A percentile compares a stretch with the other conserved stretches of the same genome.
phyloP scores from a whole-genome alignment of 2,329 filamentous ascomycete genomes.

The Colletotrichum endophyticum region DNA sequence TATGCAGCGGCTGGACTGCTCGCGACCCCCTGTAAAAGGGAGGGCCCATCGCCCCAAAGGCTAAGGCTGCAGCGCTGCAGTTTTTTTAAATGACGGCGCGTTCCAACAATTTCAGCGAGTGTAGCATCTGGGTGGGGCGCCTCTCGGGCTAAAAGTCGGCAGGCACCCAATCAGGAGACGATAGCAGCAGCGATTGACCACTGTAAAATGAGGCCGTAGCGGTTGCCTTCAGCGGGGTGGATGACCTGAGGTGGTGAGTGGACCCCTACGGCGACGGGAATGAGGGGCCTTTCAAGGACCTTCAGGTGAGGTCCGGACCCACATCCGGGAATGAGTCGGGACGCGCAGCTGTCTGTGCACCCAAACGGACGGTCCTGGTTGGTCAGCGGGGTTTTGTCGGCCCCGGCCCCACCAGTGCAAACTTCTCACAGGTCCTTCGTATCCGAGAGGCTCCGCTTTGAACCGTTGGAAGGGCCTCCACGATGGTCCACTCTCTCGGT shows the following conservation, averaged over 20 bases:
- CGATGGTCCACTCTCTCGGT: neutral
- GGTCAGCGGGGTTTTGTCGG: neutral
- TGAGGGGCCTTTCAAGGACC: neutral
- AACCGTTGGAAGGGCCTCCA: neutral
- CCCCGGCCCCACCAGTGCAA: slow-evolving; percentile 9
- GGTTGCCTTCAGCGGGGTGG: neutral
- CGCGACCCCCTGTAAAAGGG: neutral
- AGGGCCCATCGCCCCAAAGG: neutral
- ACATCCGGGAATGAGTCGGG: slow-evolving; percentile 3
- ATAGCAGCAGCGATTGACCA: neutral
- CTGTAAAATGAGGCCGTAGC: neutral
- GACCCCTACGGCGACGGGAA: neutral
- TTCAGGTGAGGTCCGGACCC: neutral
- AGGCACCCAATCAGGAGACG: neutral
- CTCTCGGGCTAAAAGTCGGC: neutral
- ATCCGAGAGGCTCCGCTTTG: neutral
- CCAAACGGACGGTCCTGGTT: neutral
- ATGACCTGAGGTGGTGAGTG: neutral
- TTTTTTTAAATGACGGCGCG: slow-evolving; percentile 7
- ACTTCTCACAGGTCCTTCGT: slow-evolving; percentile 14
- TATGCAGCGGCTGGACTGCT: neutral
- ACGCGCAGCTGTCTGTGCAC: neutral
- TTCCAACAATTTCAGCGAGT: slow-evolving; percentile 17
- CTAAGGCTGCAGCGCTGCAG: slow-evolving; percentile 1
- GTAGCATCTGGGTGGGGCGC: slow-evolving; percentile 2